Base-by-base conservation (phyloP, 176 grass and related monocot species). In the Zea luxurians region DNA sequence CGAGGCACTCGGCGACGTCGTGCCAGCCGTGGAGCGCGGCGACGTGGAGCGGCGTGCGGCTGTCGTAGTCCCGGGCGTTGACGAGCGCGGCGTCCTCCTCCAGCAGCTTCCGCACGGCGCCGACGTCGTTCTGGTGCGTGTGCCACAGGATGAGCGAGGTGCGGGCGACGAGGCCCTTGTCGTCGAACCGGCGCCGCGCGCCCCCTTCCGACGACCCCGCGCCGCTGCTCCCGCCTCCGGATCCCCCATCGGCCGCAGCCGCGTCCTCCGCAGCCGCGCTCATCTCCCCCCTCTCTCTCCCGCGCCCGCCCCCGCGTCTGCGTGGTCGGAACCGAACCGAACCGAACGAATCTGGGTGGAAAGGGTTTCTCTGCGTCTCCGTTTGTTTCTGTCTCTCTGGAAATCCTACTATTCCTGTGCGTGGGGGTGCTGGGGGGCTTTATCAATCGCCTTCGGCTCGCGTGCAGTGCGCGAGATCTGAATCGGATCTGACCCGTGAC, bases 81-180 rank as follows among this genome's bases (percentile, higher is more conserved):
- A 99, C 96, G 81, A 99, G 96, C 61, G 72, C 37, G 50, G 42
- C 84, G 80, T 99, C 92, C 85, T 99, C 92, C 49, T 99, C 90
- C 21, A 99, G 90, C 58, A 99, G 90, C 88, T 92, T 99, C 46
- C 92, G 83, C 79, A 99, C 92, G 62, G 92, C 88, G 48, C 37
- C 41, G 4, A 43, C 86, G 78, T 99, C 92, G 88, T 99, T 96
- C 88, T 99, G 96, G 81, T 99, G 96, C 75, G 96, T 91, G 86
- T 99, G 96, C 96, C 96, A 99, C n/a, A 99, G 88, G 88, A 99
- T 99, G 48, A 99, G 89, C 79, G 92, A 95, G 46, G 96, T 99
- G 18, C 92, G 83, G 45, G 86, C 93, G 63, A 99, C 96, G 18
- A 89, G 69, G 45, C 84, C 79, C 92, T 99, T 99, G 85, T 92